A percentile compares a stretch with the other conserved stretches of the same genome.
Evolutionary conservation across 441 rosid genomes (phyloP).

Genomic region (Aquilaria agallochum): DNA sequence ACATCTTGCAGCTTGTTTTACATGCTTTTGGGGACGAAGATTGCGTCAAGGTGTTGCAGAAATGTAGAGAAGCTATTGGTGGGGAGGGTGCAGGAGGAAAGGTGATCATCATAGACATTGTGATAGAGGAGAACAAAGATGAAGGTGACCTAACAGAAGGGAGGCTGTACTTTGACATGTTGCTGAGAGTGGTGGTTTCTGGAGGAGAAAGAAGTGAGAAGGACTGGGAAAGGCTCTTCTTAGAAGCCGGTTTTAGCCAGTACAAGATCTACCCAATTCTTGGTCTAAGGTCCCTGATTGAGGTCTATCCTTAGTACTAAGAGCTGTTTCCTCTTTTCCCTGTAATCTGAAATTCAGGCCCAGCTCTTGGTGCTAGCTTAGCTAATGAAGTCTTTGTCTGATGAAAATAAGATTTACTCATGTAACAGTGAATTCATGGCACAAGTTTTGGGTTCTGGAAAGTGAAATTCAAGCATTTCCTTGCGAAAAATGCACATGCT

Average conservation of each 20-base stretch:
- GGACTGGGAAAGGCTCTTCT: conserved; percentile 22
- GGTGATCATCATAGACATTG: conserved; percentile 35
- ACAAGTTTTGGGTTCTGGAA: too few species aligned
- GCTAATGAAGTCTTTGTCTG: too few species aligned
- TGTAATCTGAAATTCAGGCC: too few species aligned
- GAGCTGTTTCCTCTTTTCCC: too few species aligned
- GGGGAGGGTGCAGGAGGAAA: conserved; percentile 23
- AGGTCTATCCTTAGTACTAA: conserved; percentile 16
- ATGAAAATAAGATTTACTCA: too few species aligned
- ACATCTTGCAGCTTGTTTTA: conserved; percentile 25
- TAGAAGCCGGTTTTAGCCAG: conserved; percentile 23
- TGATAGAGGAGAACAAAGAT: conserved; percentile 28
- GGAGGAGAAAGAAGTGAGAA: conserved; percentile 22
- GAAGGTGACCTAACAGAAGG: conserved; percentile 17
- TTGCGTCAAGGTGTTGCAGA: conserved; percentile 33
- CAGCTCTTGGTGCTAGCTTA: too few species aligned
- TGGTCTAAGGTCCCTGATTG: conserved; percentile 29
- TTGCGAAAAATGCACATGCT: too few species aligned
- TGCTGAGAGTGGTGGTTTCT: conserved; percentile 9
- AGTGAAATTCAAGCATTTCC: too few species aligned
- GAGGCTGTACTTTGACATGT: conserved; percentile 12
- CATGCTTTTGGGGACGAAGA: conserved; percentile 41
- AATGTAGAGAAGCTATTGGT: conserved; percentile 31
- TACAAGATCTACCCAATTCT: conserved; percentile 23
- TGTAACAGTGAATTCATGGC: too few species aligned